A percentile compares a stretch with the other conserved stretches of the same genome.
Evolutionary conservation across 345 rosid genomes (phyloP).

Genomic region (Citrus glauca): DNA sequence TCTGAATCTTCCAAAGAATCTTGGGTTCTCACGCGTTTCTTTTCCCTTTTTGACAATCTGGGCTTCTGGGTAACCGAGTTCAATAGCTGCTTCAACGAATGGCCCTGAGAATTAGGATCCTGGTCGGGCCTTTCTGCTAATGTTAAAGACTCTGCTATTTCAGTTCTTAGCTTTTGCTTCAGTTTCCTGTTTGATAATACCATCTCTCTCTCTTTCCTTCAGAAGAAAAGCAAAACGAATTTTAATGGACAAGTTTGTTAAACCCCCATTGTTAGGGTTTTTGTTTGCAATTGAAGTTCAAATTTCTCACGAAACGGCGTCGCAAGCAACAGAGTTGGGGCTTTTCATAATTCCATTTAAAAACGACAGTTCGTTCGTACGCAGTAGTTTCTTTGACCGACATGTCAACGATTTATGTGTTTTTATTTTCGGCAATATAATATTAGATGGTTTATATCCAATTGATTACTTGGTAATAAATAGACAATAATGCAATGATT

Average conservation of each 20-base stretch:
- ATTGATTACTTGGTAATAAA: too few species aligned
- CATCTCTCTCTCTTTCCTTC: conserved; percentile 31
- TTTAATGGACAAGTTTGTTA: neutral
- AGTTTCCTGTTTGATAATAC: conserved; percentile 92
- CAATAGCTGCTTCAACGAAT: conserved; percentile 46
- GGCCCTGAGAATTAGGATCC: conserved; percentile 30
- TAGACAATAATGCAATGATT: too few species aligned
- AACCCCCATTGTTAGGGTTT: neutral
- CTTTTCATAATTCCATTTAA: neutral
- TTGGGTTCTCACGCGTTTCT: conserved; percentile 42
- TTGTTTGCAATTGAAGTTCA: neutral
- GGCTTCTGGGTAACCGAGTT: conserved; percentile 57
- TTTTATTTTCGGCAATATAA: too few species aligned
- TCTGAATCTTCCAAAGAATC: conserved; percentile 23
- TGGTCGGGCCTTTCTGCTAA: conserved; percentile 19
- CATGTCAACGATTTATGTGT: too few species aligned
- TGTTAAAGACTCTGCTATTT: conserved; percentile 36
- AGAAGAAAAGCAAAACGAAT: neutral
- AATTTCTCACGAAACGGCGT: neutral
- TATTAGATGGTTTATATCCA: too few species aligned
- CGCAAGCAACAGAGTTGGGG: neutral
- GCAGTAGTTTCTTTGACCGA: too few species aligned
- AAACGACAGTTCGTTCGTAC: neutral
- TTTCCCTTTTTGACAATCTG: conserved; percentile 71
- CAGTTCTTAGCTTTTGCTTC: conserved; percentile 68